A percentile compares a stretch with the other conserved stretches of the same genome.
Evolutionary conservation across 257 asterid species (phyloP).

Genomic region (Linaria vulgaris): DNA sequence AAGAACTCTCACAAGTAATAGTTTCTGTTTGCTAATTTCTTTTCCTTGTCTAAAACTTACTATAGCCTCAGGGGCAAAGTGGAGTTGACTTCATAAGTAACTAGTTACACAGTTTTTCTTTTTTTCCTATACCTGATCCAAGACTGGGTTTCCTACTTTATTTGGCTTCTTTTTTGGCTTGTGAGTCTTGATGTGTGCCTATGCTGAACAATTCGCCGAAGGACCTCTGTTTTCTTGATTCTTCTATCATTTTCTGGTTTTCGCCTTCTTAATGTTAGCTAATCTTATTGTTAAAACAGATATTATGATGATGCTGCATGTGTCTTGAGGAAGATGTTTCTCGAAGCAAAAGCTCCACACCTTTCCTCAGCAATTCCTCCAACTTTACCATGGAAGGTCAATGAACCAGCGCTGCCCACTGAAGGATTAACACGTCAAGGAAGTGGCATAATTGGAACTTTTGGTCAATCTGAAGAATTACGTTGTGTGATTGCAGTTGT

Average conservation of each 20-base stretch:
- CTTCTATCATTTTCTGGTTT: background rate
- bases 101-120: background rate
- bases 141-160: background rate
- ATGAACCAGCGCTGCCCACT: constrained; percentile 73
- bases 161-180: background rate
- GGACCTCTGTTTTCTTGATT: background rate
- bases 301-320: constrained; percentile 96
- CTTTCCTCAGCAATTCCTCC: constrained; percentile 89
- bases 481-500: constrained; percentile 90
- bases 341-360: constrained; percentile 98
- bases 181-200: background rate
- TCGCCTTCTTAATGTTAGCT: constrained; percentile 11
- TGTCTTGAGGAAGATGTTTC: constrained; percentile 87
- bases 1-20: constrained; percentile 92
- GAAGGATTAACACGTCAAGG: constrained; percentile 96
- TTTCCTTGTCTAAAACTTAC: background rate
- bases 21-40: constrained; percentile 18
- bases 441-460: constrained; percentile 87
- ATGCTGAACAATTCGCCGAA: background rate
- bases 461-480: constrained; percentile 94
- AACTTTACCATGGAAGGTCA: constrained; percentile 84
- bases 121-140: constrained; percentile 1
- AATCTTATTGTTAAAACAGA: constrained; percentile 39
- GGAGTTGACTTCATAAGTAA: background rate
- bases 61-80: no score